Percentiles rank a stretch among this genome's conserved stretches.
Evolutionary conservation across 257 asterid species (phyloP).

Genomic region (Salvia hispanica): DNA sequence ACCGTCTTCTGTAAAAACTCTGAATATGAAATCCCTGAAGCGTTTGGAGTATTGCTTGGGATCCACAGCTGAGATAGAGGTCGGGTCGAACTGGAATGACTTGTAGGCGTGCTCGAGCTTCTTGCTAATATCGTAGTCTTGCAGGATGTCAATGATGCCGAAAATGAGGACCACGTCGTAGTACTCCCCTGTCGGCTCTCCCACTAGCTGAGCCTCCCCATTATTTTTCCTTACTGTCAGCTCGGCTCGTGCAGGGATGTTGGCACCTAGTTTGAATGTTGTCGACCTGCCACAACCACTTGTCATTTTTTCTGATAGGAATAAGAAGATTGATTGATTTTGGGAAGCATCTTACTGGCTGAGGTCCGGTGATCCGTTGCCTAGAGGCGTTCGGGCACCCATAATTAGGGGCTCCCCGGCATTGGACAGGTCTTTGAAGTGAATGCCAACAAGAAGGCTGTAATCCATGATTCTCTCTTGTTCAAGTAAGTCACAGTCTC

Average conservation of each 20-base stretch:
- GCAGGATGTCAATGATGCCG: slow-evolving; percentile 85
- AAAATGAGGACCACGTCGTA: slow-evolving; percentile 81
- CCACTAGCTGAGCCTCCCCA: slow-evolving; percentile 66
- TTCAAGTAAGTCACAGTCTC: slow-evolving; percentile 91
- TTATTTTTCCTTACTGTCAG: slow-evolving; percentile 58
- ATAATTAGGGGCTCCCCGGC: slow-evolving; percentile 59
- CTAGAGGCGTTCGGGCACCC: slow-evolving; percentile 37
- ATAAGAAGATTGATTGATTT: too few species aligned
- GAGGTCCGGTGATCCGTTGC: slow-evolving; percentile 38
- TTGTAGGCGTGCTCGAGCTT: slow-evolving; percentile 97
- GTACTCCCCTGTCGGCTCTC: slow-evolving; percentile 85
- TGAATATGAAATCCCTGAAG: slow-evolving; percentile 76
- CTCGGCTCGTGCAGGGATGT: slow-evolving; percentile 82
- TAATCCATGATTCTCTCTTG: slow-evolving; percentile 97
- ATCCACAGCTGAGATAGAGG: slow-evolving; percentile 88
- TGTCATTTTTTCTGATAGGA: too few species aligned
- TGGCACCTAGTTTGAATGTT: slow-evolving; percentile 55
- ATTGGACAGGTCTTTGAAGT: slow-evolving; percentile 65
- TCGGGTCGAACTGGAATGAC: slow-evolving; percentile 79
- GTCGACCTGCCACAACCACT: slow-evolving; percentile 38
- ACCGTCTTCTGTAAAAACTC: slow-evolving; percentile 68
- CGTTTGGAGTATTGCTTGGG: slow-evolving; percentile 85
- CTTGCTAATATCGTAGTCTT: slow-evolving; percentile 93
- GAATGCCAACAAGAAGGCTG: slow-evolving; percentile 87
- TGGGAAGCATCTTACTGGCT: slow-evolving; percentile 30